phyloP scores from a whole-genome alignment of 305 asterid species.

The Plantago rigida region DNA sequence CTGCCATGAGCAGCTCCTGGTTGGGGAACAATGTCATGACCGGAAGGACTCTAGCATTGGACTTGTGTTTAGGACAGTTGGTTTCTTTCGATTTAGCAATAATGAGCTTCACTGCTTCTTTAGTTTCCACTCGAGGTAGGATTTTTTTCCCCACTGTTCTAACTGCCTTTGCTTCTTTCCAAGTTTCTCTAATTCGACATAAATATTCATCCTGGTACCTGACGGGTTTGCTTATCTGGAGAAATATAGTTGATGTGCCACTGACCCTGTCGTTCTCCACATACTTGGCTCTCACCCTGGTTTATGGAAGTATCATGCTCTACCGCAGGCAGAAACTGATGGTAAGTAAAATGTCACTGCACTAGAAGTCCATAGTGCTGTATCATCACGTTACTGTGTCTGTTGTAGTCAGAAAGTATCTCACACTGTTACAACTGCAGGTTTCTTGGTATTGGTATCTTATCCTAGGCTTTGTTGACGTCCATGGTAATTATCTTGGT shows the following conservation, averaged over 20 bases:
- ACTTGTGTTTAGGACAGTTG: slow-evolving; percentile 56
- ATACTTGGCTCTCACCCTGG: slow-evolving; percentile 45
- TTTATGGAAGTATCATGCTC: slow-evolving; percentile 59
- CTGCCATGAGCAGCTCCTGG: slow-evolving; percentile 27
- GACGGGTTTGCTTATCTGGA: background rate
- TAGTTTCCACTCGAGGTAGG: slow-evolving; percentile 41
- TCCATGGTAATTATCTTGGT: slow-evolving; percentile 80
- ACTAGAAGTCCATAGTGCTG: too few relatives aligned
- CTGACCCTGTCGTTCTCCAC: slow-evolving; percentile 53
- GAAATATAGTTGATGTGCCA: slow-evolving; percentile 50
- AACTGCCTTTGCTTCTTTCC: too few relatives aligned
- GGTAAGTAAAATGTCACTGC: slow-evolving; percentile 29
- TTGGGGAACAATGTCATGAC: slow-evolving; percentile 32
- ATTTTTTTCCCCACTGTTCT: background rate
- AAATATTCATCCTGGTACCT: slow-evolving; percentile 3
- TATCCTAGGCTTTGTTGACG: slow-evolving; percentile 54
- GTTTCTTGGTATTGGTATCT: slow-evolving; percentile 82
- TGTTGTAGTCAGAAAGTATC: background rate
- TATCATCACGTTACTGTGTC: background rate
- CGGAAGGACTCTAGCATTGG: slow-evolving; percentile 27
- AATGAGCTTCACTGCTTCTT: slow-evolving; percentile 45
- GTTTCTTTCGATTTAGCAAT: slow-evolving; percentile 44
- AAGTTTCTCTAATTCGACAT: background rate
- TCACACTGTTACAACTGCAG: slow-evolving; percentile 31
- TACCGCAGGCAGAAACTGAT: slow-evolving; percentile 47